These are phyloP conservation scores for Halenospora varia DNA, from an alignment of 495 filamentous ascomycete species.

Conservation along the genomic window DNA sequence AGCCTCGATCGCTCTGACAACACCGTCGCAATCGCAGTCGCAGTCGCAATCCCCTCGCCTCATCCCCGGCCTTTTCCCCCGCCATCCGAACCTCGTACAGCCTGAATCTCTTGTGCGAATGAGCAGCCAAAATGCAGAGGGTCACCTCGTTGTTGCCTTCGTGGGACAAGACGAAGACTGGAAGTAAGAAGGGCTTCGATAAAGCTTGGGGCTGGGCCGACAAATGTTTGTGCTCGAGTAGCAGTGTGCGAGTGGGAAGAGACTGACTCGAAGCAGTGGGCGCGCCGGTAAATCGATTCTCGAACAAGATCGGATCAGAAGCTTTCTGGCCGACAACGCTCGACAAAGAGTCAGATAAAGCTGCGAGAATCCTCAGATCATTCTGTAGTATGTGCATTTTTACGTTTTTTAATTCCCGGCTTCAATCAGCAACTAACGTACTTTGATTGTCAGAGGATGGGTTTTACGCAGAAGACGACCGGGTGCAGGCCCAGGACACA, in stretches of 20 bases:
- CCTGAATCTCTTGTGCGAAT: conserved; percentile 9
- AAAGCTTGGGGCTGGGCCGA: conserved; percentile 40
- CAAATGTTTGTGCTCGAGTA: conserved; percentile 26
- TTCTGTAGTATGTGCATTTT: conserved; percentile 58
- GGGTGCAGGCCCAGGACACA: conserved; percentile 31
- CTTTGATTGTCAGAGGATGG: conserved; percentile 36
- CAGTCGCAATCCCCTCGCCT: not conserved
- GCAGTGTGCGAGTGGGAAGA: not conserved
- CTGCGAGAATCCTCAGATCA: conserved; percentile 71
- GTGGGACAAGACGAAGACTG: conserved; percentile 36
- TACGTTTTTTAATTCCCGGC: not conserved
- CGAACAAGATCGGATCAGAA: conserved; percentile 70
- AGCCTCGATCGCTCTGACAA: not conserved
- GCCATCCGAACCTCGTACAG: conserved; percentile 12
- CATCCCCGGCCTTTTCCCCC: conserved; percentile 3
- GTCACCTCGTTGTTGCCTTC: conserved; percentile 23
- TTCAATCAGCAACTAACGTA: conserved; percentile 9
- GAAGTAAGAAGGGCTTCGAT: conserved; percentile 43
- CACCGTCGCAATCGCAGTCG: not conserved
- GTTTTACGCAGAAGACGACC: conserved; percentile 32
- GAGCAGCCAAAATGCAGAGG: conserved; percentile 21
- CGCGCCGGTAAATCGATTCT: conserved; percentile 68
- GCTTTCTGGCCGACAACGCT: conserved; percentile 79
- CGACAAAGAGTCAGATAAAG: conserved; percentile 80
- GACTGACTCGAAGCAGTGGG: conserved; percentile 30